Base-by-base conservation (phyloP, 805 yeast genomes). In the Sugiyamaella mastotermitis region DNA sequence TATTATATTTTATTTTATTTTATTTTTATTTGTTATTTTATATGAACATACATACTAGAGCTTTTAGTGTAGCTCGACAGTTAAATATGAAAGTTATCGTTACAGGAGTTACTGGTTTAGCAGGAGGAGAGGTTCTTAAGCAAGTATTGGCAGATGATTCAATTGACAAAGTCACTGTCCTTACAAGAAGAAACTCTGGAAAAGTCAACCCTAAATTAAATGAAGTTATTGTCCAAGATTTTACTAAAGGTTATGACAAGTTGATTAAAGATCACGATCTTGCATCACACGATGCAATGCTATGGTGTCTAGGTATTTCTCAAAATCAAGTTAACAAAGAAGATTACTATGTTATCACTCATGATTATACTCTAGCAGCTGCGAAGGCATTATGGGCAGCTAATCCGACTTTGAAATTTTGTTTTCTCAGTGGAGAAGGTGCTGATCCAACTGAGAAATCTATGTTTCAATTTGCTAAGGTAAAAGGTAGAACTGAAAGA, bases 301-400 rank as follows among this genome's bases (percentile, higher is more conserved):
- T 38, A 19, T 38, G 42, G 42, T 32, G 33, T 13, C 32, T 38
- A 4, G 42, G 42, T 5, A 34, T 38, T 8, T 38, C 42, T 10
- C 38, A 33, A 37, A 14, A 11, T 5, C 34, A 17, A 21, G 42
- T 38, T 15, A 8, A 14, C 19, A 31, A 19, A 10, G 9, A 26
- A 16, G 31, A 38, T 16, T 38, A 38, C 18, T 16, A 17, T 8
- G 28, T 33, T 21, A 38, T 38, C 30, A 38, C 42, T 15, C 14
- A 33, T n/a, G 42, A 38, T 14, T 38, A 33, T 27, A 28, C 42
- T 7, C n/a, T 33, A 16, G 30, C 23, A 11, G 42, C 38, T 7
- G 38, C 35, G 2, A 27, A 33, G 11, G 29, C 33, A 5, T 20
- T 38, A 15, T 15, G 21, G 30, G 14, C 27, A 27, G 37, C 24